Percentiles rank a stretch among this genome's conserved stretches.
Conservation (phyloP, 345 rosid species). For the Eucalyptus marginata region DNA sequence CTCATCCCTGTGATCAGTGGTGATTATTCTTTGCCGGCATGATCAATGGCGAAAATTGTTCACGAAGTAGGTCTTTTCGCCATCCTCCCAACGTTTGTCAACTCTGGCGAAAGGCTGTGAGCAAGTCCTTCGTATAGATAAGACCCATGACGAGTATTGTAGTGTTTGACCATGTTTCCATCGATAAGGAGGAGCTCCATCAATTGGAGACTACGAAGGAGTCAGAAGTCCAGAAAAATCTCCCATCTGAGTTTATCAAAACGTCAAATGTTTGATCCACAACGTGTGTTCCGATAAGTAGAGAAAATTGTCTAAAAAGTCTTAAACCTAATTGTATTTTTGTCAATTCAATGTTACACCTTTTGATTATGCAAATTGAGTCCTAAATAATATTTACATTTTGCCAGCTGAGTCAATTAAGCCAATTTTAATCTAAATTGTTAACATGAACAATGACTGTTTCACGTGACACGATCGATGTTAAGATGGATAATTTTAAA, state of each 20-base stretch:
- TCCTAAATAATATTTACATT: no score
- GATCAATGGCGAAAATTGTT: background rate
- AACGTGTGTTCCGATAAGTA: background rate
- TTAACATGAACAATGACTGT: fast-evolving
- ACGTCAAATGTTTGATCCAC: background rate
- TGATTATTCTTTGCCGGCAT: background rate
- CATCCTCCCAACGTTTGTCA: background rate
- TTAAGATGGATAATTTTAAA: no score
- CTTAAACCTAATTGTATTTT: no score
- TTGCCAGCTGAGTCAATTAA: no score
- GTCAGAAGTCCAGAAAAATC: background rate
- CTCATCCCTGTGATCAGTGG: background rate
- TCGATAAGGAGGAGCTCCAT: background rate
- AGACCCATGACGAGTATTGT: background rate
- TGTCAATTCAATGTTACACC: fast-evolving
- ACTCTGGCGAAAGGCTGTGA: background rate
- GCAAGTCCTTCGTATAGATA: background rate
- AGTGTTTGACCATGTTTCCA: background rate
- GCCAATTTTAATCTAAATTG: no score
- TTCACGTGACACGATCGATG: fast-evolving
- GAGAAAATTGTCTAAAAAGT: no score
- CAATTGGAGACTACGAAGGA: background rate
- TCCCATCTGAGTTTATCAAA: background rate
- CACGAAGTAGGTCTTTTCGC: background rate
- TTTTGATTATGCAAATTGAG: no score